A percentile compares a stretch with the other conserved stretches of the same genome.
Conservation (phyloP, 2,329 filamentous ascomycete species). For the Didymella lethalis region DNA sequence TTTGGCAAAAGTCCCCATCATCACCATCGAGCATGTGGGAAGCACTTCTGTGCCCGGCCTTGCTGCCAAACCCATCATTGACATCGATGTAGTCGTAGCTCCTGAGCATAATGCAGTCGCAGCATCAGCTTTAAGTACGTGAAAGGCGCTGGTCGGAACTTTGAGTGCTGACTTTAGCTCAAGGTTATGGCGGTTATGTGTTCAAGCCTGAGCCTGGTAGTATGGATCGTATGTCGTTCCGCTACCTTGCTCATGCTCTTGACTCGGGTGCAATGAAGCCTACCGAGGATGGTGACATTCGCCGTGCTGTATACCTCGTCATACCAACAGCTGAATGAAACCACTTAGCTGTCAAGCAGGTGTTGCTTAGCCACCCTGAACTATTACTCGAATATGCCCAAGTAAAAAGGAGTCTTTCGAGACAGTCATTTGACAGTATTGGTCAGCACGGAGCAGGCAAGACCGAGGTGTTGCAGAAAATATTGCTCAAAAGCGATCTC, state of each 20-base stretch:
- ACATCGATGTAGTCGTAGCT: not conserved
- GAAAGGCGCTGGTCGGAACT: too few relatives aligned
- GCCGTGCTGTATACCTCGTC: not conserved
- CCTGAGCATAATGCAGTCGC: not conserved
- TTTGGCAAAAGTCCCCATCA: not conserved
- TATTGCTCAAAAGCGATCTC: not conserved
- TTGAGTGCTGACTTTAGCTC: not conserved
- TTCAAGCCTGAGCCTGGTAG: not conserved
- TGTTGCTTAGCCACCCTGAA: not conserved
- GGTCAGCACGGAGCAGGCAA: not conserved
- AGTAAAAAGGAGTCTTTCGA: not conserved
- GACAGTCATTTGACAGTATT: not conserved
- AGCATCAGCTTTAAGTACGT: not conserved
- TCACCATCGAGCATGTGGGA: not conserved
- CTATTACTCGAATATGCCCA: not conserved
- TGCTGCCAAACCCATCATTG: not conserved
- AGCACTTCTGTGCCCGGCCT: not conserved
- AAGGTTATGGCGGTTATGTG: not conserved
- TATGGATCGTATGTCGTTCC: not conserved
- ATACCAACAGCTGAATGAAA: not conserved
- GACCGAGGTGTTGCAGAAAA: not conserved
- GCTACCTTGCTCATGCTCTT: not conserved
- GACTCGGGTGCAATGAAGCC: not conserved
- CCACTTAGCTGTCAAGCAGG: not conserved
- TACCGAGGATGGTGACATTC: not conserved